These are phyloP conservation scores for Colletotrichum euphorbiae DNA, from an alignment of 2,329 filamentous ascomycete species.

Conservation along the genomic window DNA sequence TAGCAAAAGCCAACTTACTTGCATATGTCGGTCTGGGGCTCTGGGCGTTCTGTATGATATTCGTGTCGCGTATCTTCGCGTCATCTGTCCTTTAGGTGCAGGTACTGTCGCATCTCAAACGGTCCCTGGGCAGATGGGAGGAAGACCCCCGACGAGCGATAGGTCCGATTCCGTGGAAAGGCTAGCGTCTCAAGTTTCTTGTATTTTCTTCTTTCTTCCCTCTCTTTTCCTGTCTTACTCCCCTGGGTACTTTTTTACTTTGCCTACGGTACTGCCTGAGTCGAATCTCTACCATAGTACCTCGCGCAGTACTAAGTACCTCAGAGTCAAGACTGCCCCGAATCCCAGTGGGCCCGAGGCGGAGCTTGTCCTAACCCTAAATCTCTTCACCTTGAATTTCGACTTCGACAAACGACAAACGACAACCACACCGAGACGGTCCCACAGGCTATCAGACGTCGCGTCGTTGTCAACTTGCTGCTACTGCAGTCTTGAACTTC, in stretches of 20 bases:
- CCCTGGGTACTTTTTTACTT: neutral
- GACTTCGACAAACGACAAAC: no score
- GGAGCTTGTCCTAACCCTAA: constrained; percentile 11
- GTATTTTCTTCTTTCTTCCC: no score
- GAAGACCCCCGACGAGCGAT: neutral
- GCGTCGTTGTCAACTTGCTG: neutral
- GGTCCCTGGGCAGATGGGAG: neutral
- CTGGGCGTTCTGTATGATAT: no score
- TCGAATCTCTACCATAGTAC: no score
- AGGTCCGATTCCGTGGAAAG: no score
- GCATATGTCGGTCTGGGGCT: neutral
- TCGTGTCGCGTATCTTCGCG: no score
- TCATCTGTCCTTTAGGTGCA: no score
- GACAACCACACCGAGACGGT: neutral
- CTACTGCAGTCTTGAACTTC: neutral
- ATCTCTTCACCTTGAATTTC: neutral
- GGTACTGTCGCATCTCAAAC: no score
- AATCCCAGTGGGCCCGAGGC: neutral
- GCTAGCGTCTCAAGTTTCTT: no score
- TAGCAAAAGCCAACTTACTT: neutral
- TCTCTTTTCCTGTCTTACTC: neutral
- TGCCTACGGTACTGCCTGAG: neutral
- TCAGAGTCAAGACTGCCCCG: neutral
- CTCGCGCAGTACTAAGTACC: neutral
- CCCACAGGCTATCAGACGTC: neutral